Percentiles rank a stretch among this genome's conserved stretches.
phyloP scores from a whole-genome alignment of 306 rosid genomes.

The Gynostemma pentaphyllum region DNA sequence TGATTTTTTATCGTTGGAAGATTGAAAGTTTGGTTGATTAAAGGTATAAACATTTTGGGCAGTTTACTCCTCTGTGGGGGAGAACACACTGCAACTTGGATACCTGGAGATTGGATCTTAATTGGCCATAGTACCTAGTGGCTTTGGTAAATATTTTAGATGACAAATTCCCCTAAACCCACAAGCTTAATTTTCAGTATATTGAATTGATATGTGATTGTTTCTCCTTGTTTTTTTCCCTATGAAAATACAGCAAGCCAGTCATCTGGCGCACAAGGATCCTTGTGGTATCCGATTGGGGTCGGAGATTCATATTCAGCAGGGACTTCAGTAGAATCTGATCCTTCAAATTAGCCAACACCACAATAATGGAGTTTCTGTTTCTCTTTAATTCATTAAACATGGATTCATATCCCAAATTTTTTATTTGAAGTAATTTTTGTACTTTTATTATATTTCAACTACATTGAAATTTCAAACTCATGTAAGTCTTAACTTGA shows the following conservation, averaged over 20 bases:
- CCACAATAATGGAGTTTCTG: neutral
- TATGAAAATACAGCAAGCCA: constrained; percentile 47
- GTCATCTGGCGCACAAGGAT: constrained; percentile 83
- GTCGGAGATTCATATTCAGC: constrained; percentile 56
- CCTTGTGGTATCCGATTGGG: constrained; percentile 69
- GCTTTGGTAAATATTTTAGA: constrained; percentile 45
- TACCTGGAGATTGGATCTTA: constrained; percentile 87
- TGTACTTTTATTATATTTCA: neutral
- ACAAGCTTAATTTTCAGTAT: neutral
- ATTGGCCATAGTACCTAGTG: constrained; percentile 66
- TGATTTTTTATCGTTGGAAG: neutral
- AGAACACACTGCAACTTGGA: constrained; percentile 71
- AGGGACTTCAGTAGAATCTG: constrained; percentile 59
- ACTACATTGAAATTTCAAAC: neutral
- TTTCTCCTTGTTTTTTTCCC: constrained; percentile 6
- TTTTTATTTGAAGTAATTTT: too few species aligned
- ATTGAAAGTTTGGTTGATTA: neutral
- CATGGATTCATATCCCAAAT: neutral
- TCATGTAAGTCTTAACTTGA: neutral
- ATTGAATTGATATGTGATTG: neutral
- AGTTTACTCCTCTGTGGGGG: constrained; percentile 92
- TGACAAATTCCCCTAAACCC: neutral
- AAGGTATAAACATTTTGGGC: constrained; percentile 80
- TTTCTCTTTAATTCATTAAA: neutral
- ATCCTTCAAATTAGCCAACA: neutral